phyloP scores from a whole-genome alignment of 2,329 filamentous ascomycete genomes.

The Neopestalotiopsis clavispora region DNA sequence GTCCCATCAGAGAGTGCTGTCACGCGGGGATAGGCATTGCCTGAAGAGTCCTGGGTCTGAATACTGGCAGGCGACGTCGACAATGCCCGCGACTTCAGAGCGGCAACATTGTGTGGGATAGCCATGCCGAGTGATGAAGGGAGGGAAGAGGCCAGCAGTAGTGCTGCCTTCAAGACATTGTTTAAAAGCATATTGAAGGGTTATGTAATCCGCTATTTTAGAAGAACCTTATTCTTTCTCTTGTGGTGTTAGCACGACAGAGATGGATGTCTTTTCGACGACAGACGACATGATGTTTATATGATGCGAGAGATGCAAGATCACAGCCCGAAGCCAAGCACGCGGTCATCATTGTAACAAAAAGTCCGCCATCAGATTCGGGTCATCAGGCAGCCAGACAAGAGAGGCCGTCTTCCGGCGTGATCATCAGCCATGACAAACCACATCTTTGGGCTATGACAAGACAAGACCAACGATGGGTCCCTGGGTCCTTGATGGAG shows the following conservation, averaged over 20 bases:
- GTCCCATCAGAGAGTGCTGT: constrained; percentile 42
- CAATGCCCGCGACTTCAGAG: neutral
- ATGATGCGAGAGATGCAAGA: neutral
- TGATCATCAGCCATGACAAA: neutral
- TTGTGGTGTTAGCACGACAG: neutral
- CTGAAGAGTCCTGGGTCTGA: constrained; percentile 19
- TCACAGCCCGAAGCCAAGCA: neutral
- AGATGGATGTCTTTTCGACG: neutral
- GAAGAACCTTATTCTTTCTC: neutral
- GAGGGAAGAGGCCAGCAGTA: constrained; percentile 12
- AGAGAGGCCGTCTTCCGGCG: neutral
- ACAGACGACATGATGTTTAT: neutral
- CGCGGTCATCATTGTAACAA: neutral
- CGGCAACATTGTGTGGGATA: constrained; percentile 5
- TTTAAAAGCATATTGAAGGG: neutral
- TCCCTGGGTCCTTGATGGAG: neutral
- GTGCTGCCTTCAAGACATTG: neutral
- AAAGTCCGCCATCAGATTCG: neutral
- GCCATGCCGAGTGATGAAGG: constrained; percentile 3
- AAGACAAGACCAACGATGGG: neutral
- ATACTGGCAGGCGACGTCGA: neutral
- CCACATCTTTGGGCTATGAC: neutral
- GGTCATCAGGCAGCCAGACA: neutral
- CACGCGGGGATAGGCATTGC: constrained; percentile 44
- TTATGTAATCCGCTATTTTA: neutral